Percentiles rank a stretch among this genome's conserved stretches.
phyloP scores from a whole-genome alignment of 2,329 filamentous ascomycete genomes.

The Plectosphaerella plurivora region DNA sequence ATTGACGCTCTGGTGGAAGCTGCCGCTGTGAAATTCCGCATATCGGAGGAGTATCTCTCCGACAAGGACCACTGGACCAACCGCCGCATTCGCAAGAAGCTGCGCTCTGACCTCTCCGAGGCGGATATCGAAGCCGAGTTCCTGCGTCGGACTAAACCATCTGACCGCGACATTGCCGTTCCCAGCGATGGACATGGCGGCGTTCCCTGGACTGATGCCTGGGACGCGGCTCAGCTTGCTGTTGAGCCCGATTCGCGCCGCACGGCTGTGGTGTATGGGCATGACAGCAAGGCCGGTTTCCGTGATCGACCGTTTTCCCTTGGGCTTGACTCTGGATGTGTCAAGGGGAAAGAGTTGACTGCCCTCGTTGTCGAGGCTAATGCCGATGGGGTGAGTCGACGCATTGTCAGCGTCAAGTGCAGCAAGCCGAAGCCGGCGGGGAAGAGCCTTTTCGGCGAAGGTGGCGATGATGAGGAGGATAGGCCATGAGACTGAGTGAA shows the following conservation, averaged over 20 bases:
- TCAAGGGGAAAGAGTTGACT: slow-evolving; percentile 69
- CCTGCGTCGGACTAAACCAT: slow-evolving; percentile 9
- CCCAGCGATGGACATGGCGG: slow-evolving; percentile 45
- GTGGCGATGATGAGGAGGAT: neutral
- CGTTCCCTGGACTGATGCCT: slow-evolving; percentile 62
- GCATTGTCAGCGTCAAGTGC: slow-evolving; percentile 37
- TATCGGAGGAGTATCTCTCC: neutral
- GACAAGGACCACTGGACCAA: neutral
- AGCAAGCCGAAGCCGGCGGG: slow-evolving; percentile 13
- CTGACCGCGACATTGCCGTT: slow-evolving; percentile 24
- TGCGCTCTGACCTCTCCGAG: slow-evolving; percentile 5
- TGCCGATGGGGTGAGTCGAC: slow-evolving; percentile 25
- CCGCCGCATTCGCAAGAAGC: neutral
- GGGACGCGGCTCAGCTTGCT: slow-evolving; percentile 46
- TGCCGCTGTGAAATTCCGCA: slow-evolving; percentile 7
- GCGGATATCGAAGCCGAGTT: slow-evolving; percentile 10
- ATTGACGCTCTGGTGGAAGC: slow-evolving; percentile 12
- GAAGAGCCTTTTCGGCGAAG: neutral
- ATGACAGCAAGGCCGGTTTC: slow-evolving; percentile 73
- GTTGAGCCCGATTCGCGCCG: slow-evolving; percentile 30
- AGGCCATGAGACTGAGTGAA: neutral
- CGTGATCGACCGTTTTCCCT: slow-evolving; percentile 62
- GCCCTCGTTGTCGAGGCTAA: slow-evolving; percentile 67
- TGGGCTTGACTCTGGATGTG: slow-evolving; percentile 82
- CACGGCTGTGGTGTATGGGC: slow-evolving; percentile 75